Conservation (phyloP, 2,329 filamentous ascomycete species). For the Claviceps sp. region DNA sequence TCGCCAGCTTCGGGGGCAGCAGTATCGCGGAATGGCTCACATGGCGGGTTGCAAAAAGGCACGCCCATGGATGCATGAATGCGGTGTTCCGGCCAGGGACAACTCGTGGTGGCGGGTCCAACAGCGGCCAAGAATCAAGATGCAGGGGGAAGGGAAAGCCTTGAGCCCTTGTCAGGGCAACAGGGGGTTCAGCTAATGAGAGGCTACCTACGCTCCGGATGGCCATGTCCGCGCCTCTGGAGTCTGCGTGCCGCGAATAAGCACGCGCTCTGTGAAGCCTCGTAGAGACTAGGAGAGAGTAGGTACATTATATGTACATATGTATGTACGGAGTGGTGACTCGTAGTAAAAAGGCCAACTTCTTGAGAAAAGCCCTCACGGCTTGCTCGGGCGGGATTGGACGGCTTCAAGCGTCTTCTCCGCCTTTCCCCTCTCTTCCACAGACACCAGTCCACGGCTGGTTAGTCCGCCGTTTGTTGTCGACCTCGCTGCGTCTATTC, state of each 20-base stretch:
- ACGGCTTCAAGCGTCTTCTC: too few relatives aligned
- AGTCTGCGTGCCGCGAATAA: neutral
- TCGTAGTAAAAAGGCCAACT: neutral
- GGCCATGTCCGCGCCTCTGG: neutral
- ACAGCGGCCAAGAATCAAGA: neutral
- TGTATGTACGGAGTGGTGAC: too few relatives aligned
- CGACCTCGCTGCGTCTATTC: neutral
- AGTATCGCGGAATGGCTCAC: neutral
- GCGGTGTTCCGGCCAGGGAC: neutral
- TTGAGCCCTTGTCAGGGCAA: neutral
- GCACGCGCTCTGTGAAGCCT: neutral
- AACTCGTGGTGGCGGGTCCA: conserved; percentile 2
- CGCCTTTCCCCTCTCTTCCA: neutral
- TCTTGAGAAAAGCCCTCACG: neutral
- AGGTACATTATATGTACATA: too few relatives aligned
- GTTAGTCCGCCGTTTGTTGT: neutral
- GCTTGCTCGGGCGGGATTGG: too few relatives aligned
- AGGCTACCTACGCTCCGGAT: neutral
- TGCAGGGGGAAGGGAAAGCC: neutral
- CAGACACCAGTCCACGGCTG: neutral
- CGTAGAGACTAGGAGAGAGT: neutral
- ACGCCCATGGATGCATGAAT: too few relatives aligned
- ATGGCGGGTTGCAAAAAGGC: neutral
- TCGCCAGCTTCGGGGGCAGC: neutral
- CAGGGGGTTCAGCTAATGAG: neutral